Evolutionary conservation across 192 early-diverging fungal genomes (phyloP), one percentile per base, ranked within the genome.

Genomic region (Coemansia sp.): DNA sequence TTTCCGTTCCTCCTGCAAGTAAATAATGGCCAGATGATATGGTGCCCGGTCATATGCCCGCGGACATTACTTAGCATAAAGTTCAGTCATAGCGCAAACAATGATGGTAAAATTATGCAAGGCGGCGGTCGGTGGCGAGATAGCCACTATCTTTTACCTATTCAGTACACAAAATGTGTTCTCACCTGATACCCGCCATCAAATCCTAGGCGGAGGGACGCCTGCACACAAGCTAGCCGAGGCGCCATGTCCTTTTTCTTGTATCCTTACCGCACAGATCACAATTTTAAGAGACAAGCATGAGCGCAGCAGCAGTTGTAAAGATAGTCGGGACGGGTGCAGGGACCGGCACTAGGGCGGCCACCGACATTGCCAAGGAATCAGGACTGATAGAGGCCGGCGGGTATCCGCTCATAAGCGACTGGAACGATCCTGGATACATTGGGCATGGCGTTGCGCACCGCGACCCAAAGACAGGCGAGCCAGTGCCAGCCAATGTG

Each of bases 381-480:
- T 14, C 60, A 6, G 77, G 77, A 15, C 54, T 65, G 3, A 19
- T 40, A 6, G 77, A 79, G 26, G 77, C 77, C 11, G 77, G 71
- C 25, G 77, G 77, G 19, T 79, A 79, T 26, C 77, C 77, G 4
- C 68, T 79, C 9, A 51, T 74, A 8, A 9, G 67, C 4, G 71
- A 79, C 54, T 74, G 71, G 67, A 72, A 57, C 26, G 77, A 79
- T 42, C 64, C 77, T 10, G 25, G 48, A n/a, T 79, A 79, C 57
- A 79, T 74, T 17, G 77, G 77, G 2, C 77, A 79, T 37, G 77
- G 77, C 26, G 71, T 79, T 15, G 71, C 64, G 1, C 77, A 80
- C 46, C 77, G 77, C 57, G 68, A 80, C 58, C 77, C 77, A 19
- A 80, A 71, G 65, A 74, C 77, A 9, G 77, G 77, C 34, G 62